These are phyloP conservation scores for Kodamaea nitidulidarum DNA, from an alignment of 805 yeast genomes.

Conservation along the genomic window DNA sequence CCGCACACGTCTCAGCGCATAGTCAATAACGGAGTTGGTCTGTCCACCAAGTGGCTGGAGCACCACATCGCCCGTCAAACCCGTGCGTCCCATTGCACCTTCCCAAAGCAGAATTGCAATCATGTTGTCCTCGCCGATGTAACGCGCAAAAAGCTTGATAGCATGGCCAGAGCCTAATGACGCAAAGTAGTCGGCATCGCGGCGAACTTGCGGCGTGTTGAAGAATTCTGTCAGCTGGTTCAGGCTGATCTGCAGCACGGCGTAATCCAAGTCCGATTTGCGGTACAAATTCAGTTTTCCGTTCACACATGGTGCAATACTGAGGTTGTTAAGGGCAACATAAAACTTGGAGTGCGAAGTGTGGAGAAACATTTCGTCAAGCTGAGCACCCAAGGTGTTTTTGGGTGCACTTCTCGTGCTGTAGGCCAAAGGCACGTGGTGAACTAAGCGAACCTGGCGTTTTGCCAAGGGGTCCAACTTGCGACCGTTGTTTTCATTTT, in stretches of 20 bases:
- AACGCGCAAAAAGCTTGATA: conserved; percentile 66
- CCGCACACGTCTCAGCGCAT: conserved; percentile 64
- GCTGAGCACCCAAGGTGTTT: conserved; percentile 50
- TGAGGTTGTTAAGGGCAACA: conserved; percentile 66
- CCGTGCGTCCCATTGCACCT: conserved; percentile 60
- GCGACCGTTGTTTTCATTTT: conserved; percentile 51
- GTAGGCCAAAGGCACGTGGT: conserved; percentile 73
- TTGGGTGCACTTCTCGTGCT: conserved; percentile 10
- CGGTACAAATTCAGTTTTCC: conserved; percentile 84
- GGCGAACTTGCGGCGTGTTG: conserved; percentile 23
- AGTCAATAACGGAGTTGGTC: conserved; percentile 45
- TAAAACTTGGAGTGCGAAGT: conserved; percentile 86
- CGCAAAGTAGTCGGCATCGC: conserved; percentile 26
- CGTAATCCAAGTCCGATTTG: conserved; percentile 56
- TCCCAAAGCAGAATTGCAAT: conserved; percentile 85
- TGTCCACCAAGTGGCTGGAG: conserved; percentile 58
- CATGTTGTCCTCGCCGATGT: conserved; percentile 92
- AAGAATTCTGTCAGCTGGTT: conserved; percentile 26
- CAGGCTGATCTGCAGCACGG: conserved; percentile 43
- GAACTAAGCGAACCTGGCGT: conserved; percentile 62
- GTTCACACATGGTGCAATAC: conserved; percentile 84
- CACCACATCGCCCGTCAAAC: conserved; percentile 73
- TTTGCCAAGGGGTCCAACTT: conserved; percentile 15
- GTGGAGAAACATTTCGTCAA: conserved; percentile 81
- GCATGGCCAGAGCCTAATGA: conserved; percentile 44